Evolutionary conservation across 192 early-diverging fungal species (phyloP).

Genomic region (Coemansia asiatica): DNA sequence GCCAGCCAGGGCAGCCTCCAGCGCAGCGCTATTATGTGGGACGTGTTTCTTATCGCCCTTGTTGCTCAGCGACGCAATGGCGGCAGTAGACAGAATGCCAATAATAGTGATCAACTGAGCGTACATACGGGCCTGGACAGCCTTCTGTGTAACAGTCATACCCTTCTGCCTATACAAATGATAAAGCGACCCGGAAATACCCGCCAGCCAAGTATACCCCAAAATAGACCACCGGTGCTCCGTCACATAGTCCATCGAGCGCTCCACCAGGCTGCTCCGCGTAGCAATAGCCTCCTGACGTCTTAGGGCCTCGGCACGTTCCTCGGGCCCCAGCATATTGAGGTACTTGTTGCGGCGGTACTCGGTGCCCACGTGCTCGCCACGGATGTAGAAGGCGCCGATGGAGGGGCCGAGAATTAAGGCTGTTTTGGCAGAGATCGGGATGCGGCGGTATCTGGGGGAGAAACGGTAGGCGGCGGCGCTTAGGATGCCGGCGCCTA

Average conservation of each 20-base stretch:
- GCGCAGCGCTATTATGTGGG: conserved; percentile 38
- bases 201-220: conserved; percentile 51
- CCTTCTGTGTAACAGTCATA: conserved; percentile 61
- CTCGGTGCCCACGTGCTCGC: conserved; percentile 43
- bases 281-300: conserved; percentile 9
- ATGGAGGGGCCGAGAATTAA: conserved; percentile 47
- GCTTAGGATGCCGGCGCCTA: conserved; percentile 31
- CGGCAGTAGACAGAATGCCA: conserved; percentile 63
- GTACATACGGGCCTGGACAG: conserved; percentile 73
- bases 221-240: conserved; percentile 54
- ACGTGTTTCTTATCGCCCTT: conserved; percentile 24
- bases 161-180: conserved; percentile 54
- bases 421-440: conserved; percentile 51
- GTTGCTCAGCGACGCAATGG: conserved; percentile 47
- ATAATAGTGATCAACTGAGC: conserved; percentile 66
- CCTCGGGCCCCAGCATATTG: conserved; percentile 22
- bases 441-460: conserved; percentile 33
- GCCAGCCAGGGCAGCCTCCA: conserved; percentile 39
- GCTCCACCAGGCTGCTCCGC: conserved; percentile 18
- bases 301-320: conserved; percentile 19
- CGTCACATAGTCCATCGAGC: conserved; percentile 33
- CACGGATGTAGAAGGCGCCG: conserved; percentile 53
- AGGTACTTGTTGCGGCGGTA: conserved; percentile 39
- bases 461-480: conserved; percentile 34
- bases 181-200: conserved; percentile 40